Evolutionary conservation across 73 alveolate genomes (phyloP), one percentile per base, ranked within the genome.

Genomic region (Breviolum minutum): DNA sequence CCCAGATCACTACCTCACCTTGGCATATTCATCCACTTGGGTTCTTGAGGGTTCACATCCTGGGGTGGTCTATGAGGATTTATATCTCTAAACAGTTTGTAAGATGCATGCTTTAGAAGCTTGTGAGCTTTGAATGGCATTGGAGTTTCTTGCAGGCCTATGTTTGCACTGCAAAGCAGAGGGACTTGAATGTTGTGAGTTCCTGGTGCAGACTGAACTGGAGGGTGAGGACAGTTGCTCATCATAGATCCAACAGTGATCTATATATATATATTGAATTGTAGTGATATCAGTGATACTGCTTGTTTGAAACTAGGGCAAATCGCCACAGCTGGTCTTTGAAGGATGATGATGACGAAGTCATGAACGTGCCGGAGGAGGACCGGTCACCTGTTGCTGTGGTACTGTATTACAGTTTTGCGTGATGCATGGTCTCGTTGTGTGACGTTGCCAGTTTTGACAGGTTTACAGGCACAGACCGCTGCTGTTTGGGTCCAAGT

Each of bases 131-230:
- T 40, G 54, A 40, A 40, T 3, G 3, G 54, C 54, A 40, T 40
- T 40, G 54, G 54, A 40, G 54, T 27, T 10, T 29, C 26, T 9
- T n/a, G 12, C 92, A 83, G 92, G 92, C 73, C 27, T 22, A 22
- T 83, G 92, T 5, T 26, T 83, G 92, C 22, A 24, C n/a, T 83
- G 92, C 26, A 48, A 70, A 60, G 70, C 27, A 22, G 60, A 83
- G 73, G 92, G 92, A 61, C 70, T 61, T 32, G 92, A 83, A 61
- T 83, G 92, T 73, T 83, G 92, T 73, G 92, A 83, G 74, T 83
- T 83, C 22, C 7, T 61, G 7, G 70, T 54, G 14, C 92, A 54
- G 26, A 22, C 92, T 8, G 92, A 60, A 40, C 26, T 60, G 22
- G 74, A 54, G 70, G 92, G 73, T 61, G 92, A 83, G 70, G 92